These are phyloP conservation scores for Annulohypoxylon nitens DNA, from an alignment of 495 filamentous ascomycete species.

Conservation along the genomic window DNA sequence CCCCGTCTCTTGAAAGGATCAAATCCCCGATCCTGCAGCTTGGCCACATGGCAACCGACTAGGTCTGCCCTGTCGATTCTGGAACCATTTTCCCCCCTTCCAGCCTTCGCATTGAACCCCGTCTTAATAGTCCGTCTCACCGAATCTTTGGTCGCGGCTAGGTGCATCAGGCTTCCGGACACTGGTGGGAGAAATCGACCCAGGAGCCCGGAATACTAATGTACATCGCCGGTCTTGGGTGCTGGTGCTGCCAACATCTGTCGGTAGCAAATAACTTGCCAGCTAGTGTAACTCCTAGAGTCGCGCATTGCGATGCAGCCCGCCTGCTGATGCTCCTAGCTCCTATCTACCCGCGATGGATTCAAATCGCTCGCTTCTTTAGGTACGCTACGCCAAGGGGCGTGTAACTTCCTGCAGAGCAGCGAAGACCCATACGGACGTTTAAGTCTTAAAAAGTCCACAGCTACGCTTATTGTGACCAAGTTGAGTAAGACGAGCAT, in stretches of 20 bases:
- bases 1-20: slow-evolving; percentile 28
- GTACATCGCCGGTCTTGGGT: slow-evolving; percentile 13
- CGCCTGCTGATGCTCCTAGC: slow-evolving; percentile 21
- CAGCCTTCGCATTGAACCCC: slow-evolving; percentile 32
- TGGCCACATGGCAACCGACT: slow-evolving; percentile 44
- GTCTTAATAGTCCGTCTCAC: slow-evolving; percentile 43
- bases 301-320: slow-evolving; percentile 24
- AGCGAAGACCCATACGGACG: slow-evolving; percentile 21
- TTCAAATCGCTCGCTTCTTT: slow-evolving; percentile 24
- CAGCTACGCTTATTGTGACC: slow-evolving; percentile 14
- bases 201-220: slow-evolving; percentile 31
- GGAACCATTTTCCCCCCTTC: slow-evolving; percentile 34
- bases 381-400: slow-evolving; percentile 15
- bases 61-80: slow-evolving; percentile 44
- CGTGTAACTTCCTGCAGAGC: slow-evolving; percentile 26
- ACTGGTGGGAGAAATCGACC: slow-evolving; percentile 23
- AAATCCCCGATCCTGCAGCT: slow-evolving; percentile 44
- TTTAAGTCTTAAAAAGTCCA: slow-evolving; percentile 13
- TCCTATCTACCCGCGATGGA: not conserved
- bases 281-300: slow-evolving; percentile 14
- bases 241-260: slow-evolving; percentile 8
- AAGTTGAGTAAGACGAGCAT: slow-evolving; percentile 29
- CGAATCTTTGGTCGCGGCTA: slow-evolving; percentile 42
- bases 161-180: slow-evolving; percentile 32
- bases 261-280: slow-evolving; percentile 19